A percentile compares a stretch with the other conserved stretches of the same genome.
Conservation (phyloP, 768 basidiomycete species). For the Gautieria morchelliformis region DNA sequence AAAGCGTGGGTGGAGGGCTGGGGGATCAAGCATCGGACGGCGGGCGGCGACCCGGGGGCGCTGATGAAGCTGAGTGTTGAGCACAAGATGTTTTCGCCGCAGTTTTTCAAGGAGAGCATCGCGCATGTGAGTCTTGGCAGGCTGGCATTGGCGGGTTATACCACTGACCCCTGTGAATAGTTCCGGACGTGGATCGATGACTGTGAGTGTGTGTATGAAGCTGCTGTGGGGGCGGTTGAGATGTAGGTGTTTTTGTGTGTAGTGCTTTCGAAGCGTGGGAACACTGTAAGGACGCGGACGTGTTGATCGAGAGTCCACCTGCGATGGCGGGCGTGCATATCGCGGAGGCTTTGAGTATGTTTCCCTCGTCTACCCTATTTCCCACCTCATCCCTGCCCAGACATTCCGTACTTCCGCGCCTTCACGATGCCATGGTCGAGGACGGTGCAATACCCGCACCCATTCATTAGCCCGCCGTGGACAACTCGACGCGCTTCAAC, state of each 20-base stretch:
- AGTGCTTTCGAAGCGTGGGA: conserved; percentile 58
- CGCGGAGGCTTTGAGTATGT: conserved; percentile 51
- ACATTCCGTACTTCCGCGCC: conserved; percentile 57
- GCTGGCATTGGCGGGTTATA: too few relatives aligned
- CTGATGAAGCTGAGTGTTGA: conserved; percentile 55
- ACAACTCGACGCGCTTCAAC: conserved; percentile 48
- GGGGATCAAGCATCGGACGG: conserved; percentile 47
- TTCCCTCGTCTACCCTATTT: not conserved
- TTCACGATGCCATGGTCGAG: conserved; percentile 58
- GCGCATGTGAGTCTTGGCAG: conserved; percentile 34
- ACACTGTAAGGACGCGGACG: conserved; percentile 54
- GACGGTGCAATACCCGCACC: conserved; percentile 54
- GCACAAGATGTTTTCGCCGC: conserved; percentile 61
- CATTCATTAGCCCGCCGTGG: conserved; percentile 53
- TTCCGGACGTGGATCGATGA: conserved; percentile 62
- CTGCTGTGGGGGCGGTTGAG: not conserved
- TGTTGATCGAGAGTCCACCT: conserved; percentile 56
- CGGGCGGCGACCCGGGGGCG: conserved; percentile 60
- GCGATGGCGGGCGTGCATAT: conserved; percentile 68
- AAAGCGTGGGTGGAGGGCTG: conserved; percentile 51
- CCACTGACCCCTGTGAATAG: too few relatives aligned
- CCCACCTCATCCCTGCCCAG: conserved; percentile 13
- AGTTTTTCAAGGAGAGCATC: conserved; percentile 58
- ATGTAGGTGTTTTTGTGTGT: not conserved
- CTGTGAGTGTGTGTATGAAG: conserved; percentile 25